Conservation (phyloP, 2,329 filamentous ascomycete species). For the Penicillium olsonii region DNA sequence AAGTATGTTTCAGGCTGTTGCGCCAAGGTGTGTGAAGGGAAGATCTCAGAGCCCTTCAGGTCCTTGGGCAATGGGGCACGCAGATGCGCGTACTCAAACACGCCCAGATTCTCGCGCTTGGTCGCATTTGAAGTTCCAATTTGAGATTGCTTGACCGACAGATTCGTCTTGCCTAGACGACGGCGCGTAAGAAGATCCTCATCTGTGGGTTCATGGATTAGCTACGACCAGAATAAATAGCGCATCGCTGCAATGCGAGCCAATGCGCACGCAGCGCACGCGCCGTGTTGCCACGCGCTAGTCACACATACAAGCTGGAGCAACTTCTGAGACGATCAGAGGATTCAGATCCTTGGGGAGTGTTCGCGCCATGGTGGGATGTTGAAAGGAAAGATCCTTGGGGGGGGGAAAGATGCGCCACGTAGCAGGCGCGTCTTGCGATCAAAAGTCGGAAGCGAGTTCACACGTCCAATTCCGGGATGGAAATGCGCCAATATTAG, state of each 20-base stretch:
- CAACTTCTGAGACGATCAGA: constrained; percentile 43
- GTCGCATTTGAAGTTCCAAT: constrained; percentile 70
- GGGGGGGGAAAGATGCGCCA: constrained; percentile 36
- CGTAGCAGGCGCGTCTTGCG: constrained; percentile 46
- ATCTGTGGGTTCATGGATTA: constrained; percentile 51
- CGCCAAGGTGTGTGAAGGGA: constrained; percentile 67
- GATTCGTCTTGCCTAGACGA: constrained; percentile 87
- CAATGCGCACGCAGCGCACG: constrained; percentile 15
- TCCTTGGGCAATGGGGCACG: constrained; percentile 90
- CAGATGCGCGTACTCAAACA: constrained; percentile 95
- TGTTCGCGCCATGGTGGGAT: constrained; percentile 42
- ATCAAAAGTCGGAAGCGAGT: constrained; percentile 17
- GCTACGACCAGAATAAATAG: constrained; percentile 10
- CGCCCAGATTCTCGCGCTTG: constrained; percentile 72
- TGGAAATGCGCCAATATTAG: background rate
- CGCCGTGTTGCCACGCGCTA: constrained; percentile 19
- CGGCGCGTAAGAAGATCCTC: constrained; percentile 77
- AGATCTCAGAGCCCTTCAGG: constrained; percentile 84
- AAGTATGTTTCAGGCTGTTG: constrained; percentile 86
- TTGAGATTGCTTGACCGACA: constrained; percentile 77
- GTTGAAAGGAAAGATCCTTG: constrained; percentile 9
- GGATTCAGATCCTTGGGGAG: constrained; percentile 51
- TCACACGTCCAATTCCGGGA: constrained; percentile 11
- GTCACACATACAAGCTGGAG: constrained; percentile 47
- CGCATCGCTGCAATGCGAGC: constrained; percentile 6